phyloP scores from a whole-genome alignment of 1,284 basidiomycete species.

The Cutaneotrichosporon daszewskae region DNA sequence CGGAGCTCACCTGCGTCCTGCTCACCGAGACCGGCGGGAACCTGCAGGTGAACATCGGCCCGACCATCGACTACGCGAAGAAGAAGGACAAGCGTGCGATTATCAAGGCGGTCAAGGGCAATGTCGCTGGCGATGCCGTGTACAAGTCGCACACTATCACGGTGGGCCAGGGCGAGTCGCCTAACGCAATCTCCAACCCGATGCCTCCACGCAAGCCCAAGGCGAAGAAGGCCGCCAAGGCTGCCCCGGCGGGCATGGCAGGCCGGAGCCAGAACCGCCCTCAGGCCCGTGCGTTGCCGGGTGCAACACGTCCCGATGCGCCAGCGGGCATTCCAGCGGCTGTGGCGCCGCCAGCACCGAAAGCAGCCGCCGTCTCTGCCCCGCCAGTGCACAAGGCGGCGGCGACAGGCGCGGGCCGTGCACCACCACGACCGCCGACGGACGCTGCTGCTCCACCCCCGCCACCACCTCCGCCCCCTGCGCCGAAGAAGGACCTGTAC shows the following conservation, averaged over 20 bases:
- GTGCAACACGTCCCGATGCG: conserved; percentile 45
- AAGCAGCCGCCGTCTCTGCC: not conserved
- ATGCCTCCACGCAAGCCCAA: conserved; percentile 76
- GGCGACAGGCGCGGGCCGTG: not conserved
- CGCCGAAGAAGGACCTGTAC: conserved; percentile 68
- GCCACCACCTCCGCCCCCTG: conserved; percentile 55
- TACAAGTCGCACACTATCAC: conserved; percentile 94
- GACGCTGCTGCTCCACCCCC: conserved; percentile 51
- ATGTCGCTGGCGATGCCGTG: conserved; percentile 72
- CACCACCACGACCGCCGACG: not conserved
- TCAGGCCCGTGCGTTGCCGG: conserved; percentile 40
- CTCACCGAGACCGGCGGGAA: conserved; percentile 74
- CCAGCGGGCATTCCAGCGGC: conserved; percentile 31
- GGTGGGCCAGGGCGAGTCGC: conserved; percentile 80
- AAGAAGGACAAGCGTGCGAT: conserved; percentile 93
- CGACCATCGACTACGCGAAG: conserved; percentile 84
- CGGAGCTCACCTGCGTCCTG: conserved; percentile 80
- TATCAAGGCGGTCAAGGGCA: conserved; percentile 87
- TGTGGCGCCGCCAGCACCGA: conserved; percentile 12
- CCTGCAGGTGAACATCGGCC: conserved; percentile 66
- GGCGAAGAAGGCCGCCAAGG: conserved; percentile 39
- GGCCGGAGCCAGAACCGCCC: conserved; percentile 36
- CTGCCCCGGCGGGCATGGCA: conserved; percentile 32
- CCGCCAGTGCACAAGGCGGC: conserved; percentile 1
- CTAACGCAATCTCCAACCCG: conserved; percentile 73